These are phyloP conservation scores for Gossypium gossypioides DNA, from an alignment of 441 rosid species.

Conservation along the genomic window DNA sequence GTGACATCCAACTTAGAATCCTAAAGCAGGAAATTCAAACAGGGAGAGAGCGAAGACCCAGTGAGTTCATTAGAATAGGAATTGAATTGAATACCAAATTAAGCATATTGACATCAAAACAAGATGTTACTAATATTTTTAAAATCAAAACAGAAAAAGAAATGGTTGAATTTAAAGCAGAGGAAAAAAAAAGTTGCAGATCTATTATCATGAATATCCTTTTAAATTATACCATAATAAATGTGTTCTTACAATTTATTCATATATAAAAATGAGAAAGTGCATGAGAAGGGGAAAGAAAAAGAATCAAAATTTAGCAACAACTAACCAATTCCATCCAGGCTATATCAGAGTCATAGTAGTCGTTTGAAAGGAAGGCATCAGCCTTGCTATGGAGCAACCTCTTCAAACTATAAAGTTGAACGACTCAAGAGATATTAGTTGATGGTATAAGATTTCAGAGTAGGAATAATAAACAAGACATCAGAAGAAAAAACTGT, in stretches of 20 bases:
- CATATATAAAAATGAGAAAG: background rate
- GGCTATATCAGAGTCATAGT: slow-evolving; percentile 83
- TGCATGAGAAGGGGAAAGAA: background rate
- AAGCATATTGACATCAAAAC: background rate
- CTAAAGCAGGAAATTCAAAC: slow-evolving; percentile 26
- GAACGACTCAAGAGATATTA: slow-evolving; percentile 16
- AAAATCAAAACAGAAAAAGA: background rate
- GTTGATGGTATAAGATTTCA: background rate
- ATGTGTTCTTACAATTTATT: background rate
- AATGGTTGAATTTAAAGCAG: background rate
- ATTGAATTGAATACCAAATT: background rate
- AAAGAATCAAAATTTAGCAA: slow-evolving; percentile 3
- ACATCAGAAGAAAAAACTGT: slow-evolving; percentile 11
- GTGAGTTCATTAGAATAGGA: background rate
- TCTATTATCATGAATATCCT: background rate
- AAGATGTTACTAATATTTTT: background rate
- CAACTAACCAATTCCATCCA: slow-evolving; percentile 94
- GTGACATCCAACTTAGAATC: slow-evolving; percentile 86
- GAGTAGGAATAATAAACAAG: background rate
- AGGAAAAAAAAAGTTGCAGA: background rate
- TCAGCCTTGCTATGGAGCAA: slow-evolving; percentile 75
- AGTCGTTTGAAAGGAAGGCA: slow-evolving; percentile 86
- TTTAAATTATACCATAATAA: background rate
- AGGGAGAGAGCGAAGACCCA: background rate
- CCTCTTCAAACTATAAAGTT: slow-evolving; percentile 63